Evolutionary conservation across 768 basidiomycete genomes (phyloP), one percentile per base, ranked within the genome.

Genomic region (Neoboletus magnificus): DNA sequence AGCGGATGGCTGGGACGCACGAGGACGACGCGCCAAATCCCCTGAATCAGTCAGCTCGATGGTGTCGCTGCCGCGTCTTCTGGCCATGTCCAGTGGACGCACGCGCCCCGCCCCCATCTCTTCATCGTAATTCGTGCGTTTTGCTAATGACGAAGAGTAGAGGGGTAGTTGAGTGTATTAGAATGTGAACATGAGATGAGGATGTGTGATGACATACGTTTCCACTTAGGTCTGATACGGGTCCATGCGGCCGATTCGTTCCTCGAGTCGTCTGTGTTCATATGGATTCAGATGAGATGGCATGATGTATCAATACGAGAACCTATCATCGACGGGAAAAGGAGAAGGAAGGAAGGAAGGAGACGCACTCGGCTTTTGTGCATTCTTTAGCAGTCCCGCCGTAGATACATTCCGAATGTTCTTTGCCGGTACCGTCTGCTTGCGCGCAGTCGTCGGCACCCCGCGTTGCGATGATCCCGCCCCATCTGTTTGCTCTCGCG

Each of bases 1-100:
- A 29, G 44, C 10, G 5, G 46, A 35, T 36, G 57, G 13, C 10
- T 47, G 64, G 41, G 52, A 44, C 1, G 36, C 52, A n/a, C 52
- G 62, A 32, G 22, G 44, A 12, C 23, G 54, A 37, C 42, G 49
- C 3, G 9, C 16, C 27, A 58, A 41, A 18, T 59, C 66, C 27
- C 61, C 52, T 43, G 66, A 72, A 39, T 72, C 69, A 0, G 58
- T 56, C 6, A 69, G 54, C 25, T 72, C 67, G 32, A 67, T 51
- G 7, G 40, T 16, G 15, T 60, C 39, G 15, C 37, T 39, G 6
- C 7, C 18, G 1, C 60, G 59, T 23, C 52, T 35, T 42, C 46
- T 59, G 3, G 59, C 62, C 29, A 30, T 29, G 36, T 57, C 41
- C 13, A 67, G 45, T 2, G 65, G 63, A 18, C 56, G 63, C 20